phyloP scores from a whole-genome alignment of 768 basidiomycete genomes.

The Lactarius quietus region DNA sequence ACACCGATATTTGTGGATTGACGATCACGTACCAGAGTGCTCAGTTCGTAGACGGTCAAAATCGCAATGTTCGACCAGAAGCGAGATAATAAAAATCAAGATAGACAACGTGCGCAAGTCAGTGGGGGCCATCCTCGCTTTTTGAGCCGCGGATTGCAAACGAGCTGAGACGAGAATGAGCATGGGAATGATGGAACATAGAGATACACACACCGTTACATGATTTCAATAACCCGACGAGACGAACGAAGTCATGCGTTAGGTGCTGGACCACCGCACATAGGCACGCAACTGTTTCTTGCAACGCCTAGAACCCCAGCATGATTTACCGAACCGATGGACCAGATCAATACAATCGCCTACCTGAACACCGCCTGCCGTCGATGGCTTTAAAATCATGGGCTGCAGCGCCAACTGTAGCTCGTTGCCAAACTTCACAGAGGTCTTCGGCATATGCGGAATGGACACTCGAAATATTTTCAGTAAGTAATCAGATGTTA shows the following conservation, averaged over 20 bases:
- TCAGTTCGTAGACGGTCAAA: constrained; percentile 74
- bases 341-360: constrained; percentile 28
- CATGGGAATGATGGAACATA: neutral
- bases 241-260: constrained; percentile 78
- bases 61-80: constrained; percentile 86
- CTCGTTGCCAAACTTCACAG: constrained; percentile 82
- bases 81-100: constrained; percentile 77
- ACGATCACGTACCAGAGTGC: constrained; percentile 47
- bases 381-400: constrained; percentile 86
- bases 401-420: constrained; percentile 78
- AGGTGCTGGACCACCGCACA: constrained; percentile 80
- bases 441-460: constrained; percentile 86
- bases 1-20: neutral
- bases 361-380: constrained; percentile 63
- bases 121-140: constrained; percentile 42
- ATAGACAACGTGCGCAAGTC: constrained; percentile 60
- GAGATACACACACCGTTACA: constrained; percentile 61
- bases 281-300: constrained; percentile 91
- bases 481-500: constrained; percentile 80
- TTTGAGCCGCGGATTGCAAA: constrained; percentile 53
- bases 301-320: constrained; percentile 56
- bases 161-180: constrained; percentile 43
- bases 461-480: constrained; percentile 84
- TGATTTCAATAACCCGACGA: constrained; percentile 78
- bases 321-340: neutral